phyloP scores from a whole-genome alignment of 495 filamentous ascomycete genomes.

The Tuber borchii region DNA sequence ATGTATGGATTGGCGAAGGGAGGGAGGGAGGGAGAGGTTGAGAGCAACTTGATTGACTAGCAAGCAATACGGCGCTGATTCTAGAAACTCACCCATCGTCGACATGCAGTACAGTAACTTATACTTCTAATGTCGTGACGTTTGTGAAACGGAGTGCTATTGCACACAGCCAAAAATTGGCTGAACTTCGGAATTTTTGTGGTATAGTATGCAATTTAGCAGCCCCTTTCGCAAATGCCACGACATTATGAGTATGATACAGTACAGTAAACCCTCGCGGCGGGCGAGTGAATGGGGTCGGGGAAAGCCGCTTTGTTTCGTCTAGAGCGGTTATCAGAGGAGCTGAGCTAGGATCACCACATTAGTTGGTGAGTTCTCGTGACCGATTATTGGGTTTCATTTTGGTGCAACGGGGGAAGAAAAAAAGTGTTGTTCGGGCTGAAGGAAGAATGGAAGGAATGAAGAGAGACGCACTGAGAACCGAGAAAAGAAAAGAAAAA shows the following conservation, averaged over 20 bases:
- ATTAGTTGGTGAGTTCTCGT: neutral
- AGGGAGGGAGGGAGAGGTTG: too few species aligned
- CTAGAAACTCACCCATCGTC: neutral
- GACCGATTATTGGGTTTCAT: neutral
- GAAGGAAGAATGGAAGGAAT: neutral
- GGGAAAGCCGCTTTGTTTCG: neutral
- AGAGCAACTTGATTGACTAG: neutral
- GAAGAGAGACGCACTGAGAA: neutral
- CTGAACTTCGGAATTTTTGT: too few species aligned
- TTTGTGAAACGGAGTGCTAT: too few species aligned
- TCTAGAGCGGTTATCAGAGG: neutral
- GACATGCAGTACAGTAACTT: neutral
- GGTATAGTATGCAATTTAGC: too few species aligned
- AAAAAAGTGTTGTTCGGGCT: neutral
- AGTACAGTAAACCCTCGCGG: neutral
- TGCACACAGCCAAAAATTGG: too few species aligned
- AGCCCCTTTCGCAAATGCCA: too few species aligned
- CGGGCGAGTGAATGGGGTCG: neutral
- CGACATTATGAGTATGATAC: too few species aligned
- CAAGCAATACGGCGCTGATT: neutral
- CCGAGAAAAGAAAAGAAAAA: neutral
- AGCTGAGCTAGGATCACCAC: neutral
- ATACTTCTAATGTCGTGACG: too few species aligned
- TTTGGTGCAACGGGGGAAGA: neutral
- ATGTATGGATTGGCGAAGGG: too few species aligned